Base-by-base conservation (phyloP, 2,329 filamentous ascomycete genomes). In the Aspergillus puulaauensis region DNA sequence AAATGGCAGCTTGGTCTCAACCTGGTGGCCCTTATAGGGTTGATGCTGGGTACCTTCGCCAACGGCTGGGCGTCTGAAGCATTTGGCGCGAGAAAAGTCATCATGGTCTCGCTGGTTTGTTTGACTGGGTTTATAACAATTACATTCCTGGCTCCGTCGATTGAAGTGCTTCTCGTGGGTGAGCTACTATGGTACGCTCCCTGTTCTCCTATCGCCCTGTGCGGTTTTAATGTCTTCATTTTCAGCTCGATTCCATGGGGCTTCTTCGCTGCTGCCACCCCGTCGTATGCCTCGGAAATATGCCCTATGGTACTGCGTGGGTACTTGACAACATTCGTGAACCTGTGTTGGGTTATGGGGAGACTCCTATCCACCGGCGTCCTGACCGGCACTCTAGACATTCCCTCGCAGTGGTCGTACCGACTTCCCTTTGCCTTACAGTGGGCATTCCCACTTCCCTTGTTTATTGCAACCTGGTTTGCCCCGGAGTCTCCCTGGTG, bases 401-500 rank as follows among this genome's bases (percentile, higher is more conserved):
- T 77, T 23, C 56, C 64, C 2, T 77, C 79, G 56, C 62, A 80
- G 55, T 81, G 78, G 79, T 73, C 77, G 1, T 82, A 79, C 63
- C 72, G 76, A 7, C 80, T 81, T 47, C 79, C 79, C 3, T 81
- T 79, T 51, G 75, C 73, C 3, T 58, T 81, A 8, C 79, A 81
- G 63, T 79, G 79, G 79, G 76, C 76, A 65, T 80, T 77, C 76
- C 78, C 79, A 0, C 61, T 80, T 15, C 79, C 79, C 1, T 72
- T 81, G 9, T 64, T 77, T 24, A 65, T 80, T 40, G 77, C 75
- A 4, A 70, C 77, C 31, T 64, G 68, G 12, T 66, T 79, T 35
- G 77, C 77, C 5, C 78, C 78, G 0, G 78, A 80, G 61, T 79
- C 73, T 4, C 77, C 77, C n/a, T 78, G 77, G 77, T 79, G 77